phyloP scores from a whole-genome alignment of 805 yeast genomes.

The Myxozyma melibiosi region DNA sequence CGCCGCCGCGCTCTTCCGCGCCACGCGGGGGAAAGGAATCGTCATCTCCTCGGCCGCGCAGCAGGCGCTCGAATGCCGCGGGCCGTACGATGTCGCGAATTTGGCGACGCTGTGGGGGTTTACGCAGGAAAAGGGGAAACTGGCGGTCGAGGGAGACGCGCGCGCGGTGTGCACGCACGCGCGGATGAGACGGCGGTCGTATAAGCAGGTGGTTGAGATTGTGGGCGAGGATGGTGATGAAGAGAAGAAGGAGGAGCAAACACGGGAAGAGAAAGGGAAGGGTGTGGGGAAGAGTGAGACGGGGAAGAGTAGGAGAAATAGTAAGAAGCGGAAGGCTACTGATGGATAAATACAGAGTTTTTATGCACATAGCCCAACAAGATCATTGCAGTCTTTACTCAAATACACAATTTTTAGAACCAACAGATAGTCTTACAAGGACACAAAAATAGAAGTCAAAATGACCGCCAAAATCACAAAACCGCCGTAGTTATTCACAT shows the following conservation, averaged over 20 bases:
- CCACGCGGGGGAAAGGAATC: constrained; percentile 78
- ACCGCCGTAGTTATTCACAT: background rate
- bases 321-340: constrained; percentile 5
- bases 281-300: too few relatives aligned
- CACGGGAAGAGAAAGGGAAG: background rate
- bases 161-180: constrained; percentile 71
- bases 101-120: constrained; percentile 72
- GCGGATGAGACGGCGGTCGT: constrained; percentile 67
- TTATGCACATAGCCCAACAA: too few relatives aligned
- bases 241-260: background rate
- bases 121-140: constrained; percentile 60
- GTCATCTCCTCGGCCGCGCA: constrained; percentile 76
- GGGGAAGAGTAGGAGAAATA: too few relatives aligned
- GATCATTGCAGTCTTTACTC: too few relatives aligned
- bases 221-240: background rate
- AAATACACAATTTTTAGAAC: too few relatives aligned
- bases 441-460: background rate
- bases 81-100: constrained; percentile 67
- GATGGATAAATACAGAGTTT: too few relatives aligned
- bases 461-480: background rate
- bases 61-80: constrained; percentile 56
- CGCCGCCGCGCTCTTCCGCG: constrained; percentile 71
- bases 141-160: constrained; percentile 61
- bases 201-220: constrained; percentile 38
- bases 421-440: too few relatives aligned